A percentile compares a stretch with the other conserved stretches of the same genome.
Evolutionary conservation across 2,329 filamentous ascomycete genomes (phyloP).

Genomic region (Monosporascus sp.): DNA sequence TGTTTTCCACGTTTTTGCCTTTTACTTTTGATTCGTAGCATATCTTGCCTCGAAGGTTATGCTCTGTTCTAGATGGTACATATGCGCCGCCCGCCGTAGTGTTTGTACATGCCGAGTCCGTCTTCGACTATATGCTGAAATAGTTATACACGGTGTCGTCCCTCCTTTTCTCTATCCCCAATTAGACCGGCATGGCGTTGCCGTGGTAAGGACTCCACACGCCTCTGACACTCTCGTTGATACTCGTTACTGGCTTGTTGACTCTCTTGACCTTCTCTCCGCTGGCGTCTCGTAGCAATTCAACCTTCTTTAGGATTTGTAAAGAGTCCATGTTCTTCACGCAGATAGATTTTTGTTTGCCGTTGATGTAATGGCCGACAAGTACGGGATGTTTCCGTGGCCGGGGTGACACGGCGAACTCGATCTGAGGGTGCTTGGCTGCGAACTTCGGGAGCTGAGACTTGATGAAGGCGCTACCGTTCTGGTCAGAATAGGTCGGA

Average conservation of each 20-base stretch:
- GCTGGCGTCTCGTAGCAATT: constrained; percentile 66
- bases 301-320: constrained; percentile 75
- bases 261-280: constrained; percentile 65
- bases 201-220: constrained; percentile 68
- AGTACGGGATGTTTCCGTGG: constrained; percentile 88
- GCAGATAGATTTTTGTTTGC: constrained; percentile 76
- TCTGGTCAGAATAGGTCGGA: too few relatives aligned
- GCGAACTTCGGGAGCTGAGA: constrained; percentile 73
- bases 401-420: constrained; percentile 85
- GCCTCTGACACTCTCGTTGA: constrained; percentile 61
- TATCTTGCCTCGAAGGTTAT: background rate
- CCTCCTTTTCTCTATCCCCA: constrained; percentile 4
- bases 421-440: constrained; percentile 74
- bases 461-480: constrained; percentile 70
- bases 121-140: background rate
- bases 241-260: constrained; percentile 59
- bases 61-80: background rate
- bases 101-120: background rate
- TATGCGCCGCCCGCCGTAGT: background rate
- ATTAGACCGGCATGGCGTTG: constrained; percentile 47
- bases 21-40: background rate
- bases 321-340: constrained; percentile 78
- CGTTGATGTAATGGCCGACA: constrained; percentile 88
- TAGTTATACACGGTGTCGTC: background rate
- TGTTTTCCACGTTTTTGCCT: background rate